Base-by-base conservation (phyloP, 2,329 filamentous ascomycete genomes). In the Emmonsiellopsis sp. region DNA sequence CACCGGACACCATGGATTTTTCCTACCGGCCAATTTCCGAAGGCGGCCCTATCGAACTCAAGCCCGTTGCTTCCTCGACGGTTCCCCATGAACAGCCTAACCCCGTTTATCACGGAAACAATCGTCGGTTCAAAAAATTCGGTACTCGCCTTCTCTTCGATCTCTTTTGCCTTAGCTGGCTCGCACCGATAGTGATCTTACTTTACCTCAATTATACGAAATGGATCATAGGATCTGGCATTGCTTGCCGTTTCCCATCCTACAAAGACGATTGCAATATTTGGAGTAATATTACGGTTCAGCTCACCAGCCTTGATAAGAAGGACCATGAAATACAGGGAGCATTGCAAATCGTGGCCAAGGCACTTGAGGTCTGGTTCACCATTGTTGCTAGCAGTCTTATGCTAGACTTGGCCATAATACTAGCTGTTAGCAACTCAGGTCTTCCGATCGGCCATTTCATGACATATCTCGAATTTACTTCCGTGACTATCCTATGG, bases 301-400 rank as follows among this genome's bases (percentile, higher is more conserved):
- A 49, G 34, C 52, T 56, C 8, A 21, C 49, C 10, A 54, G 56
- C 32, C 58, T 64, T 32, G 61, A 66, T 40, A 52, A 53, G 8
- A 48, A 58, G 9, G 57, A 60, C 27, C 64, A 64, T 53, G 59
- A 67, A 43, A 40, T 65, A 0, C 53, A 65, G 5, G 65, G 64
- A n/a, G 56, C 53, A 2, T 56, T 68, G 9, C 65, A 67, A 50
- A 56, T 68, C 7, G 62, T 60, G 6, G 59, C 65, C 1, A 67
- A 68, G 51, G 59, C 57, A 2, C 54, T 68, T 1, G 65, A 68
- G 51, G 56, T 68, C 40, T 67, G 65, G 65, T 68, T 68, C 55
- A 54, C 54, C 2, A 39, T 64, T 32, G 58, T 68, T 34, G 61
- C 62, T 8, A 52, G 56, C 17, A 59, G 54, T 40, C 57, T 68